A percentile compares a stretch with the other conserved stretches of the same genome.
These are phyloP conservation scores for Fusarium guadeloupense DNA, from an alignment of 2,329 filamentous ascomycete genomes.

Conservation along the genomic window DNA sequence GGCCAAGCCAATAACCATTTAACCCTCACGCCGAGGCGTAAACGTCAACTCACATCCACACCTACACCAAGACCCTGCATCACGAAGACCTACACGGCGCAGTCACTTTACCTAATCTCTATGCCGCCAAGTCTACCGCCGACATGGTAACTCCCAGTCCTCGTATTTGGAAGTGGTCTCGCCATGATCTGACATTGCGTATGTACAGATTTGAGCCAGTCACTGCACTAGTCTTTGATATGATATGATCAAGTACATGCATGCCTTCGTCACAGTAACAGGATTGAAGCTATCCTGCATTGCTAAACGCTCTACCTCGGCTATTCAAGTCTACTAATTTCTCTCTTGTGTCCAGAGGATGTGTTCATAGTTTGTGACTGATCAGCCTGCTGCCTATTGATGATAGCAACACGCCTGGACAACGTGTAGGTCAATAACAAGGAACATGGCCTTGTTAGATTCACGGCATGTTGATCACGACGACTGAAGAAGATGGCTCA, in stretches of 20 bases:
- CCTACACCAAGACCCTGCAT: constrained; percentile 8
- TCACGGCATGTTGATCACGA: background rate
- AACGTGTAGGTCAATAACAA: background rate
- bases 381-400: background rate
- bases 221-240: background rate
- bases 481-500: too few species aligned
- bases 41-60: background rate
- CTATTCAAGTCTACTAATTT: background rate
- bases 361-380: background rate
- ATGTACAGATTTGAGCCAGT: background rate
- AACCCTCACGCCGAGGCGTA: too few species aligned
- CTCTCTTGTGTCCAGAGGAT: too few species aligned
- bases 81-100: background rate
- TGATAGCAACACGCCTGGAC: background rate
- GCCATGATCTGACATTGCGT: background rate
- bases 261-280: background rate
- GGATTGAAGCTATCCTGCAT: background rate
- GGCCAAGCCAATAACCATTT: too few species aligned
- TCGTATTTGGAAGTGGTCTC: constrained; percentile 12
- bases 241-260: constrained; percentile 25
- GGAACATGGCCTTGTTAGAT: background rate
- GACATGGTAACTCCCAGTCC: background rate
- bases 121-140: background rate
- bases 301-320: background rate
- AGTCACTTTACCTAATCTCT: background rate